These are phyloP conservation scores for Turnera subulata DNA, from an alignment of 345 rosid species.

Conservation along the genomic window DNA sequence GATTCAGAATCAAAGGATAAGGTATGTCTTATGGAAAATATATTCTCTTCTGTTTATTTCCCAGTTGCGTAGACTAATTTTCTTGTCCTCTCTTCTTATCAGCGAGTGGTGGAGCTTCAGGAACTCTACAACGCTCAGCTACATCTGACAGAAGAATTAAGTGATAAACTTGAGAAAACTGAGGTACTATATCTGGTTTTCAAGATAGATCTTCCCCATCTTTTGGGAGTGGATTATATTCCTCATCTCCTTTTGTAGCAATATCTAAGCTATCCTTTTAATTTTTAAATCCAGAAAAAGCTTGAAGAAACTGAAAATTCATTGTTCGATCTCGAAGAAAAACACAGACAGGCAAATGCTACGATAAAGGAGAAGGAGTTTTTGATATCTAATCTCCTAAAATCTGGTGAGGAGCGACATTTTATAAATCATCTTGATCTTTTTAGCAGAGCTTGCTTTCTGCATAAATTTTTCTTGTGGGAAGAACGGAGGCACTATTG, in stretches of 20 bases:
- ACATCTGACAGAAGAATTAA: conserved; percentile 57
- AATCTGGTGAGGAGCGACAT: conserved; percentile 54
- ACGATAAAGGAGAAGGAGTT: conserved; percentile 88
- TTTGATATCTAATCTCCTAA: conserved; percentile 80
- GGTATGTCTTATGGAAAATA: conserved; percentile 30
- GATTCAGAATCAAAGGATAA: conserved; percentile 79
- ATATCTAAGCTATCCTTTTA: conserved; percentile 20
- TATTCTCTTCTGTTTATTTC: conserved; percentile 3
- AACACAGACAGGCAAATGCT: conserved; percentile 86
- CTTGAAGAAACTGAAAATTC: conserved; percentile 81
- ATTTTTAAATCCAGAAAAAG: conserved; percentile 51
- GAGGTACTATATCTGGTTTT: conserved; percentile 49
- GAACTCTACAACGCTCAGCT: conserved; percentile 78
- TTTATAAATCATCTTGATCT: too few relatives aligned
- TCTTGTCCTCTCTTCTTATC: conserved; percentile 24
- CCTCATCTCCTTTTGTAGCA: background rate
- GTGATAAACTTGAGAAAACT: conserved; percentile 76
- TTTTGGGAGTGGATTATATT: background rate
- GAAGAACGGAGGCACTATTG: too few relatives aligned
- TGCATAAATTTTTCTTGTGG: too few relatives aligned
- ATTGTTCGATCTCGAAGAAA: conserved; percentile 89
- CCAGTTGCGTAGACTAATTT: conserved; percentile 1
- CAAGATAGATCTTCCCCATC: conserved; percentile 4
- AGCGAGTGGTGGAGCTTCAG: conserved; percentile 87
- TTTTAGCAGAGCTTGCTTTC: too few relatives aligned